Evolutionary conservation across 441 rosid genomes (phyloP), one percentile per base, ranked within the genome.

Genomic region (Populus hybrid): DNA sequence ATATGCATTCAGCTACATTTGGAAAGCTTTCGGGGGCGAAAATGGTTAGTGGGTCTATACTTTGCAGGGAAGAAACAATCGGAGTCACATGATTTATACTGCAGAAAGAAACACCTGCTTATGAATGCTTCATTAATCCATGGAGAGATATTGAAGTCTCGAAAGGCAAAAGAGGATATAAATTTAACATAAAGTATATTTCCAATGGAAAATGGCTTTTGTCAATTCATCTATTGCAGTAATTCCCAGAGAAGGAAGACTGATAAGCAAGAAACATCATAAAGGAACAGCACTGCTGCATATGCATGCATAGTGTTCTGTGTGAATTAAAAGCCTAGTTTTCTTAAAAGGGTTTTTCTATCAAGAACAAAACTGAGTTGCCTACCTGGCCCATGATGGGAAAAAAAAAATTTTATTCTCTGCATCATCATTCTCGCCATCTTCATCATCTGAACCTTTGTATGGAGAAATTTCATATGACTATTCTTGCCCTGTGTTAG

Each of bases 391-490:
- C 99, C 99, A 94, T 23, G 94, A 80, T 85, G 99, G 99, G 24
- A 24, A 24, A 24, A 24, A 76, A 90, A 75, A 70, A 88, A 90
- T 84, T 90, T 96, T 24, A 24, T 24, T 24, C 24, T 24, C 24
- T 24, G 24, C 24, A 24, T 24, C 24, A 24, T 24, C 24, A 67
- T 88, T 84, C 7, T 95, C 96, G 30, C 89, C 97, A 1, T 89
- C 91, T 84, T 93, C 99, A 42, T 94, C 91, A 69, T 94, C 98
- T 8, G 98, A 96, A 83, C 87, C 87, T 88, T 93, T 89, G 83
- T 93, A 96, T 40, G 99, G 99, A 73, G 99, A 96, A 38, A 96
- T 90, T 57, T 92, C 96, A 70, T 94, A 96, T 4, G 99, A 94
- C 57, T 77, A 83, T 73, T 94, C 98, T 80, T 34, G 83, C 30